These are phyloP conservation scores for Cyclotella baltica DNA, from an alignment of 108 stramenopile genomes.

Conservation along the genomic window DNA sequence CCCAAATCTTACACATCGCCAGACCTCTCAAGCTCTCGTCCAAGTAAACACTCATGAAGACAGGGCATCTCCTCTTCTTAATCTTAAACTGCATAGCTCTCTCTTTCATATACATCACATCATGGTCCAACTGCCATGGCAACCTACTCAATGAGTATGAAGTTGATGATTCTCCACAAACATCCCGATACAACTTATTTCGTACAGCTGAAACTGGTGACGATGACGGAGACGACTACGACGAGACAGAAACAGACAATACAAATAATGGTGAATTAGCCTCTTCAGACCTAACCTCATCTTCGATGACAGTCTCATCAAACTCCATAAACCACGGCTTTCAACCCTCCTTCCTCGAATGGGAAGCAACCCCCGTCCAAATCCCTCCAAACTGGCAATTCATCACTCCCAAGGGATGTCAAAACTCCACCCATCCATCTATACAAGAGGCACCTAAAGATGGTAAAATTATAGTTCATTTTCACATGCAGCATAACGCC, in stretches of 20 bases:
- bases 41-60: neutral
- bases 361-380: conserved; percentile 6
- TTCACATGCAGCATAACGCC: conserved; percentile 52
- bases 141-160: neutral
- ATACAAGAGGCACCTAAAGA: neutral
- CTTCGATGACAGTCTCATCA: neutral
- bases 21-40: neutral
- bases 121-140: conserved; percentile 1
- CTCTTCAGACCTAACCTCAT: neutral
- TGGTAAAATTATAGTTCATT: conserved; percentile 49
- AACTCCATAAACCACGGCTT: neutral
- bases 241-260: neutral
- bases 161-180: neutral
- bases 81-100: neutral
- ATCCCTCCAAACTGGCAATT: conserved; percentile 26
- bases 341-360: conserved; percentile 25
- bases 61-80: neutral
- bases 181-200: neutral
- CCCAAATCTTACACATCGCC: neutral
- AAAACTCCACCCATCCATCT: conserved; percentile 1
- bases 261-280: neutral
- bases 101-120: conserved; percentile 5
- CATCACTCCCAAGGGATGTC: conserved; percentile 26
- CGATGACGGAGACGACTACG: conserved; percentile 3
- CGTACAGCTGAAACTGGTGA: neutral